phyloP scores from a whole-genome alignment of 1,284 basidiomycete genomes.

The Irpex sp. region DNA sequence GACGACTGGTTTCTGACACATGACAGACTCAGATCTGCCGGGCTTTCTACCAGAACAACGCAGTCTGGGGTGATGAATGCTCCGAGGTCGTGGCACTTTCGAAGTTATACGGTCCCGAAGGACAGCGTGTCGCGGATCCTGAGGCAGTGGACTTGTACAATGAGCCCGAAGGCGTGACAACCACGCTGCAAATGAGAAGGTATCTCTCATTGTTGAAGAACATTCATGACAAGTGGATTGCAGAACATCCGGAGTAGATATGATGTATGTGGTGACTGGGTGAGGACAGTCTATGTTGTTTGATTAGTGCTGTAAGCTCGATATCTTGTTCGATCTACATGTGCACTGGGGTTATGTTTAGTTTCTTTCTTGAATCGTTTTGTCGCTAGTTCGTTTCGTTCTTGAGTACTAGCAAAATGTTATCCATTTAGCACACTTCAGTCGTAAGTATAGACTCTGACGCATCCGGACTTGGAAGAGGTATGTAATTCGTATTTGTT shows the following conservation, averaged over 20 bases:
- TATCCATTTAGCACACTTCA: too few species aligned
- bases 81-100: constrained; percentile 49
- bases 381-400: too few species aligned
- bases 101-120: constrained; percentile 52
- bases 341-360: too few species aligned
- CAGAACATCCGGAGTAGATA: neutral
- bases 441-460: too few species aligned
- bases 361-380: too few species aligned
- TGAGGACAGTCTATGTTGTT: too few species aligned
- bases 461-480: too few species aligned
- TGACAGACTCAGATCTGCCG: constrained; percentile 50
- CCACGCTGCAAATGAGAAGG: constrained; percentile 40
- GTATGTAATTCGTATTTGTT: too few species aligned
- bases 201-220: constrained; percentile 45
- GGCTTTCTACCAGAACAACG: constrained; percentile 42
- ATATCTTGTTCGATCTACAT: too few species aligned
- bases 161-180: constrained; percentile 35
- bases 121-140: constrained; percentile 44
- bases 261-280: neutral
- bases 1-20: constrained; percentile 28
- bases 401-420: too few species aligned
- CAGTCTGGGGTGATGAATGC: constrained; percentile 43
- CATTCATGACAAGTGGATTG: constrained; percentile 33
- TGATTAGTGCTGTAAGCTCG: too few species aligned
- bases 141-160: constrained; percentile 47